These are phyloP conservation scores for Penicillium lagena DNA, from an alignment of 495 filamentous ascomycete genomes.

Conservation along the genomic window DNA sequence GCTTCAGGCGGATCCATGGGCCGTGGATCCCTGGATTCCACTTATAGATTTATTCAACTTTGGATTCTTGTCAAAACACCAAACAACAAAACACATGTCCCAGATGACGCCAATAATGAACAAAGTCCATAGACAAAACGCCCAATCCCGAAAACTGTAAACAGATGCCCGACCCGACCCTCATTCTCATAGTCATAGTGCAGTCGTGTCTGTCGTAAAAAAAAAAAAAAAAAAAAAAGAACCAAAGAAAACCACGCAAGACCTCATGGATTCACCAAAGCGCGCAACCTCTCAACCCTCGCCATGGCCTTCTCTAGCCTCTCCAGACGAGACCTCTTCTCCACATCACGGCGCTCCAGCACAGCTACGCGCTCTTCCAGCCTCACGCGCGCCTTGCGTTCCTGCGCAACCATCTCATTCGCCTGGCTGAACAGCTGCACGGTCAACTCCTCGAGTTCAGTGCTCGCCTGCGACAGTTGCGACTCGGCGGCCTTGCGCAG, in stretches of 20 bases:
- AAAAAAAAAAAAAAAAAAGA: not conserved
- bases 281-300: conserved; percentile 66
- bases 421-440: conserved; percentile 85
- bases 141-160: conserved; percentile 7
- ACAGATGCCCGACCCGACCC: not conserved
- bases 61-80: not conserved
- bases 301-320: conserved; percentile 72
- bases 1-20: too few species aligned
- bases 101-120: not conserved
- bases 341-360: conserved; percentile 62
- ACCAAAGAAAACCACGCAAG: not conserved
- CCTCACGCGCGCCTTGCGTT: conserved; percentile 71
- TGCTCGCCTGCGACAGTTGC: conserved; percentile 60
- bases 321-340: conserved; percentile 67
- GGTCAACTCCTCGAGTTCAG: conserved; percentile 85
- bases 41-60: too few species aligned
- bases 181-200: conserved; percentile 6
- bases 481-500: conserved; percentile 71
- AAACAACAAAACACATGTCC: not conserved
- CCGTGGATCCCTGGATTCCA: too few species aligned
- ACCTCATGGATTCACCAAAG: conserved; percentile 49
- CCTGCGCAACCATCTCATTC: conserved; percentile 94
- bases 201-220: conserved; percentile 19
- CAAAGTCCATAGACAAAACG: not conserved
- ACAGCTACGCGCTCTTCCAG: conserved; percentile 70